Percentiles rank a stretch among this genome's conserved stretches.
Conservation (phyloP, 1,139 yeast species). For the Magnusiomyces ingens region DNA sequence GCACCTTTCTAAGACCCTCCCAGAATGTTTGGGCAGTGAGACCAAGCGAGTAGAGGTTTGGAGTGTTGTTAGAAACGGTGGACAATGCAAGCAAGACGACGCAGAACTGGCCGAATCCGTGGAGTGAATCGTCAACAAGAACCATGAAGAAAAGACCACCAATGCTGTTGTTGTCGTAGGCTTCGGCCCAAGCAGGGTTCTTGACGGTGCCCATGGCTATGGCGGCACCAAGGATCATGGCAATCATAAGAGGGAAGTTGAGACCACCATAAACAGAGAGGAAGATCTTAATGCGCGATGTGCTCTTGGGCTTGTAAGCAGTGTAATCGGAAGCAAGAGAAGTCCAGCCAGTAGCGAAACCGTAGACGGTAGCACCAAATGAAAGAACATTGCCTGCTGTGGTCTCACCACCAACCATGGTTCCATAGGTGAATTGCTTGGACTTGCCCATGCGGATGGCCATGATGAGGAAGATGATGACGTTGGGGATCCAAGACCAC, state of each 20-base stretch:
- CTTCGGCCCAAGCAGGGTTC: conserved; percentile 41
- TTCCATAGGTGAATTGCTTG: conserved; percentile 48
- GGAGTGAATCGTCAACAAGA: conserved; percentile 69
- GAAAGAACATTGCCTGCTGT: conserved; percentile 74
- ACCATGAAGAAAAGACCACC: conserved; percentile 83
- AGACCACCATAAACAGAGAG: conserved; percentile 57
- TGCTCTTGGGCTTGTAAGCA: conserved; percentile 67
- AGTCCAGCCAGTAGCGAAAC: conserved; percentile 94
- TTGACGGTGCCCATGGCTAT: conserved; percentile 57
- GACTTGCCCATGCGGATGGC: conserved; percentile 70
- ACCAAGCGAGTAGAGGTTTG: conserved; percentile 87
- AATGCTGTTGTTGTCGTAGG: conserved; percentile 49
- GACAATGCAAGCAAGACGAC: conserved; percentile 77
- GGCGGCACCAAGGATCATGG: conserved; percentile 83
- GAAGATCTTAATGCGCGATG: conserved; percentile 54
- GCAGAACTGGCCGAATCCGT: conserved; percentile 85
- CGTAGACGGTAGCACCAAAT: conserved; percentile 79
- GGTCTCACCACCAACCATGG: conserved; percentile 37
- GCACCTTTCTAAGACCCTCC: conserved; percentile 63
- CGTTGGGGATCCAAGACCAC: conserved; percentile 83
- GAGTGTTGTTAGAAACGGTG: conserved; percentile 83
- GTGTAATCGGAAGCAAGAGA: conserved; percentile 91
- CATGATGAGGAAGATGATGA: conserved; percentile 63
- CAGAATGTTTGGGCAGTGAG: conserved; percentile 79
- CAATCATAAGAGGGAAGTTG: conserved; percentile 59